Evolutionary conservation across 192 early-diverging fungal genomes (phyloP).

Genomic region (Coemansia erecta): DNA sequence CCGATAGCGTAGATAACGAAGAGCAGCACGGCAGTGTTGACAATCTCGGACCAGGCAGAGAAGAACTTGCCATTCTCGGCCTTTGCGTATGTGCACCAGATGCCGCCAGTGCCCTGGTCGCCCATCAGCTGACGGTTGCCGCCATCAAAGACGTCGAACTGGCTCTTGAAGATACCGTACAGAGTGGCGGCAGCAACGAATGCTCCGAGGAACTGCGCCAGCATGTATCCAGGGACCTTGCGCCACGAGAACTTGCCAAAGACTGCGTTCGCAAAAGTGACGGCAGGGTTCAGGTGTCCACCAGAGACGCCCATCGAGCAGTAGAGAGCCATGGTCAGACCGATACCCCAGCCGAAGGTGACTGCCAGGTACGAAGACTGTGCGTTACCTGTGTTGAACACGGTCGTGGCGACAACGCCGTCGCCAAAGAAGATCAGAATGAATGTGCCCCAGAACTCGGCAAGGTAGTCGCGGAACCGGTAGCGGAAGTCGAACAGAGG

Average conservation of each 20-base stretch:
- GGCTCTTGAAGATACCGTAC: conserved; percentile 61
- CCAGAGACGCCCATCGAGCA: conserved; percentile 66
- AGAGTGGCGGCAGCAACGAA: conserved; percentile 70
- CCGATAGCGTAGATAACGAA: conserved; percentile 62
- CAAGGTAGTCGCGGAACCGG: conserved; percentile 59
- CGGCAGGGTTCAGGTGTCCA: conserved; percentile 77
- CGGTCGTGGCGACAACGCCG: conserved; percentile 59
- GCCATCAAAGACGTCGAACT: conserved; percentile 58
- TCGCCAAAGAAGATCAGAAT: conserved; percentile 64
- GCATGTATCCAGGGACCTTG: conserved; percentile 64
- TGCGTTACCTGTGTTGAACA: conserved; percentile 44
- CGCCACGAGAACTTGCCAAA: conserved; percentile 68
- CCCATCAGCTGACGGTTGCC: conserved; percentile 53
- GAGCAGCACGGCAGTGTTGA: conserved; percentile 67
- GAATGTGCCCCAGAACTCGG: conserved; percentile 75
- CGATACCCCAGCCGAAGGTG: conserved; percentile 63
- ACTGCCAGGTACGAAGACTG: conserved; percentile 55
- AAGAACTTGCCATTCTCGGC: conserved; percentile 54
- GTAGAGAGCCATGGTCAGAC: conserved; percentile 63
- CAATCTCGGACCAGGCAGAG: conserved; percentile 62
- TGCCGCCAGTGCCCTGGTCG: conserved; percentile 55
- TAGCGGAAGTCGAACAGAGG: conserved; percentile 32
- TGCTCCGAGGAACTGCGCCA: conserved; percentile 69
- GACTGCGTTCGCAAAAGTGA: conserved; percentile 64
- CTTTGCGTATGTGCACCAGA: conserved; percentile 66